phyloP scores from a whole-genome alignment of 495 filamentous ascomycete genomes.

The Friedmanniomyces simplex region DNA sequence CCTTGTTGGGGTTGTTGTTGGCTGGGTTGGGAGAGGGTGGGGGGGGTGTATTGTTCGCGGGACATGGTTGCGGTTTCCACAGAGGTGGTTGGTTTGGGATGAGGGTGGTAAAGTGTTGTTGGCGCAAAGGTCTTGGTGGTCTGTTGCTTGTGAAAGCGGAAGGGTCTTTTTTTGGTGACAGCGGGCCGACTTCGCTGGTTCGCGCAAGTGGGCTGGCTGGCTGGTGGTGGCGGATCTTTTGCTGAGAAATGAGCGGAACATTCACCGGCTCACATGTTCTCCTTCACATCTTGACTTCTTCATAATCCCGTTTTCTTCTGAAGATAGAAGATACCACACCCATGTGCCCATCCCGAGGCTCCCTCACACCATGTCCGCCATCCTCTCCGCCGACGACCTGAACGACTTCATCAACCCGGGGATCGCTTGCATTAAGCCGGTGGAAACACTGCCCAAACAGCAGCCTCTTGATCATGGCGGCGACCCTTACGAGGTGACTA shows the following conservation, averaged over 20 bases:
- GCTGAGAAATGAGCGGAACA: background rate
- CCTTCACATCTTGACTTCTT: background rate
- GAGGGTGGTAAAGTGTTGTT: background rate
- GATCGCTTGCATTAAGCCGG: constrained; percentile 94
- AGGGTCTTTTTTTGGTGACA: too few relatives aligned
- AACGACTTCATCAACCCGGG: constrained; percentile 99
- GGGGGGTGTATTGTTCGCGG: constrained; percentile 20
- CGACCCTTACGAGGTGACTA: constrained; percentile 78
- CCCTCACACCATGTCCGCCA: constrained; percentile 66
- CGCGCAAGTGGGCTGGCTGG: background rate
- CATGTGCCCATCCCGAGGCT: constrained; percentile 22
- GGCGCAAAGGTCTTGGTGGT: background rate
- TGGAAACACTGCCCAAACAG: constrained; percentile 69
- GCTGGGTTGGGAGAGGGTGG: background rate
- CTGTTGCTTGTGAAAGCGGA: background rate
- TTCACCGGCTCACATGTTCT: background rate
- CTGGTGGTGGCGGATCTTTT: background rate
- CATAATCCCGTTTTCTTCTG: background rate
- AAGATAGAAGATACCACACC: background rate
- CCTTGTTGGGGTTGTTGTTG: background rate
- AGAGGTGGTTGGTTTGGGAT: background rate
- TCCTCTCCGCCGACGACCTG: constrained; percentile 88
- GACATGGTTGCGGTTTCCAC: constrained; percentile 10
- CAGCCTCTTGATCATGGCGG: constrained; percentile 34
- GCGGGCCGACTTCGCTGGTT: too few relatives aligned